Base-by-base conservation (phyloP, 768 basidiomycete genomes). In the Jaapia argillacea region DNA sequence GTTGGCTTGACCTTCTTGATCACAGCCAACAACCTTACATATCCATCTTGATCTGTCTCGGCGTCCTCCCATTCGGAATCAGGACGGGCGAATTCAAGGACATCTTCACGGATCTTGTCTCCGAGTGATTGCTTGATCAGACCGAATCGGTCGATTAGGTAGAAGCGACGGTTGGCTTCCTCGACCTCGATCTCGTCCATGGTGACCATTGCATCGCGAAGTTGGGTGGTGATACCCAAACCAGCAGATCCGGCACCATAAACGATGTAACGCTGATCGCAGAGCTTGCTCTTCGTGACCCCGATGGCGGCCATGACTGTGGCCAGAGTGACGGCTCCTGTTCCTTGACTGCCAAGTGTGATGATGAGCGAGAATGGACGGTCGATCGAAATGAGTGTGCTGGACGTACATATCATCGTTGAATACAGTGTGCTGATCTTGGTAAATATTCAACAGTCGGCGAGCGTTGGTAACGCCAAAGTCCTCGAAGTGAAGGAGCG, bases 171-270 rank as follows among this genome's bases (percentile, higher is more conserved):
- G 49, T 73, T 79, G 1, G 86, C 87, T 36, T 84, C 77, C 10
- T 70, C 70, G 4, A 56, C 49, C 7, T 74, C 61, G 2, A 81
- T 47, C 0, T 43, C 39, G 52, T 81, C 75, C 4, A 68, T 61
- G 37, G 75, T 55, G 18, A 78, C 66, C 48, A 90, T 81, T 2
- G 85, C 89, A 47, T 85, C 83, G 4, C 85, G 75, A 22, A 93
- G 59, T 52, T 90, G 87, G 22, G 67, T 66, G 3, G 83, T 67
- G 52, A 90, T 87, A 6, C 90, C 90, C 41, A 87, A 67, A 1
- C 90, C 89, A 0, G 89, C 88, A 0, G 82, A 79, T 4, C 85
- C 89, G 0, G 85, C 79, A 6, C 89, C 89, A 55, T 82, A 85
- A 43, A 90, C 70, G 47, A 90, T 64, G 54, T 79, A 79, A 4